phyloP scores from a whole-genome alignment of 768 basidiomycete genomes.

The Chiua virens region DNA sequence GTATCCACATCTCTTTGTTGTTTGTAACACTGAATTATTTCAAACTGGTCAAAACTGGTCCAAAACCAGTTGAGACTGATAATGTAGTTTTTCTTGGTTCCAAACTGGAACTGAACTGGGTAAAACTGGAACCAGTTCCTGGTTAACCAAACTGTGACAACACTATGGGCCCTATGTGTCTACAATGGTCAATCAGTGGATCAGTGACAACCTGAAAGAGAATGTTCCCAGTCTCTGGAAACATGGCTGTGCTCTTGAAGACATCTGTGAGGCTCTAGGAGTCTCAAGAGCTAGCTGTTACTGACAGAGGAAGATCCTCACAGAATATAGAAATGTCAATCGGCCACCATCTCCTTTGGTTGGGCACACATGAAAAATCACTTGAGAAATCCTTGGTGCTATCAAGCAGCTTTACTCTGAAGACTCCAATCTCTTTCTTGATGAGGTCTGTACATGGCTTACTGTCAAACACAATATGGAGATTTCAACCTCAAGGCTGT shows the following conservation, averaged over 20 bases:
- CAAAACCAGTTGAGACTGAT: no score
- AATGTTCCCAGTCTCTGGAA: no score
- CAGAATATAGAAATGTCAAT: constrained; percentile 13
- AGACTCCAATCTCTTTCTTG: not conserved
- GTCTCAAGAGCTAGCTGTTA: constrained; percentile 27
- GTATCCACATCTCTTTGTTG: no score
- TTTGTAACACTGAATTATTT: no score
- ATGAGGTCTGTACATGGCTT: constrained; percentile 12
- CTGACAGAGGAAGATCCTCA: constrained; percentile 25
- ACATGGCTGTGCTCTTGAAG: not conserved
- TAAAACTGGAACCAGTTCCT: no score
- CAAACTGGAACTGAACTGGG: no score
- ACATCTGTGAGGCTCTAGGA: not conserved
- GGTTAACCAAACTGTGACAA: no score
- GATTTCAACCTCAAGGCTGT: constrained; percentile 19
- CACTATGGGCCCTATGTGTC: no score
- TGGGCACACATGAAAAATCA: constrained; percentile 19
- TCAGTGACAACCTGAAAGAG: no score
- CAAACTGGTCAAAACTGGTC: no score
- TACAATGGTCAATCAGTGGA: no score
- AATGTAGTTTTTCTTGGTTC: no score
- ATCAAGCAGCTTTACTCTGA: constrained; percentile 19
- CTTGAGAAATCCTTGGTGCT: constrained; percentile 16
- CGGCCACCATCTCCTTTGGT: constrained; percentile 18
- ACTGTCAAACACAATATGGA: constrained; percentile 21